Conservation (phyloP, 73 alveolate genomes). For the Urostyla sp. region DNA sequence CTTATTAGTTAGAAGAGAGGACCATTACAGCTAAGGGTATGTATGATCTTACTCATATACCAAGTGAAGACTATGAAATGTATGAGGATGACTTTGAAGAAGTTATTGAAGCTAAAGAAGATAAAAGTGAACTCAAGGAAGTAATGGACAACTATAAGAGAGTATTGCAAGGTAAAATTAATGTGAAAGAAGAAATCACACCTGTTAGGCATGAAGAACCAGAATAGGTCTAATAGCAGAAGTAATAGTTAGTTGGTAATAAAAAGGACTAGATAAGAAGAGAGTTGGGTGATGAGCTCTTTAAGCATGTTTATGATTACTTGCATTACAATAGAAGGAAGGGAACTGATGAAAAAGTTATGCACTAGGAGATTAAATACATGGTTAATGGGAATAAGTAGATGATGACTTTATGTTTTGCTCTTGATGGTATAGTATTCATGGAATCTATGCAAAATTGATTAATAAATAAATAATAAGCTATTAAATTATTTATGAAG, state of each 20-base stretch:
- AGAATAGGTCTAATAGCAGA: neutral
- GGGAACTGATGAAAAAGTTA: constrained; percentile 37
- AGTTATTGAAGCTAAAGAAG: constrained; percentile 25
- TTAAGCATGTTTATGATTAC: constrained; percentile 23
- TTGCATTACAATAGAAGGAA: constrained; percentile 28
- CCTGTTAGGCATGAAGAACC: neutral
- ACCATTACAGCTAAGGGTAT: constrained; percentile 3
- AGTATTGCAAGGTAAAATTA: constrained; percentile 3
- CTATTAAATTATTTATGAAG: neutral
- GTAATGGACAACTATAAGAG: constrained; percentile 39
- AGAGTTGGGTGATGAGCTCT: constrained; percentile 41
- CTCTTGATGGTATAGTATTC: constrained; percentile 52
- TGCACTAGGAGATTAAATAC: neutral
- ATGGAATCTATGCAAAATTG: constrained; percentile 24
- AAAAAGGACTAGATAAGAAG: constrained; percentile 13
- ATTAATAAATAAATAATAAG: neutral
- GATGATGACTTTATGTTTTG: constrained; percentile 20
- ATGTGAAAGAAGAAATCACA: constrained; percentile 11
- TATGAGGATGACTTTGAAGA: constrained; percentile 52
- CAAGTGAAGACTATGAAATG: constrained; percentile 23
- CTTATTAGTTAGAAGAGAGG: neutral
- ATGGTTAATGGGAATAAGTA: constrained; percentile 36
- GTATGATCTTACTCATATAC: constrained; percentile 6
- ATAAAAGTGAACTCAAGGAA: constrained; percentile 20
- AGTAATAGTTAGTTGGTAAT: neutral